Conservation (phyloP, 371 early-diverging fungal species). For the Lichtheimia ornata region DNA sequence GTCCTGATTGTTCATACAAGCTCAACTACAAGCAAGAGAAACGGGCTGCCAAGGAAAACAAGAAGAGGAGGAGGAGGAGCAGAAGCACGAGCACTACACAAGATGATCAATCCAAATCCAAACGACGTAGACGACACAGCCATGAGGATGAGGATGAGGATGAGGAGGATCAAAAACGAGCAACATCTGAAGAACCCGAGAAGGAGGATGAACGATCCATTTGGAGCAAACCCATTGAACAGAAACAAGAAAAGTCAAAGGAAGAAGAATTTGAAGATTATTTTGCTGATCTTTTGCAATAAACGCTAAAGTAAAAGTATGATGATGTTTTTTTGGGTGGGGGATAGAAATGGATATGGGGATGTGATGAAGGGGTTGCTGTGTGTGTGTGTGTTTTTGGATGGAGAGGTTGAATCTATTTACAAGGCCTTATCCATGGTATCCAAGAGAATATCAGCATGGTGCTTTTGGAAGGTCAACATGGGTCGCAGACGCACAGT, state of each 20-base stretch:
- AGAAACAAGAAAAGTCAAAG: constrained; percentile 39
- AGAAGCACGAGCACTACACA: not conserved
- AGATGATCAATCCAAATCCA: constrained; percentile 12
- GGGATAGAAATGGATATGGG: not conserved
- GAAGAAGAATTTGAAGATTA: constrained; percentile 52
- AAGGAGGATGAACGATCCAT: constrained; percentile 24
- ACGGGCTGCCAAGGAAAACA: constrained; percentile 24
- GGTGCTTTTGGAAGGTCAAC: constrained; percentile 70
- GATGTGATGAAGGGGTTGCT: not conserved
- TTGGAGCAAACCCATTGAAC: constrained; percentile 40
- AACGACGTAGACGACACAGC: constrained; percentile 1
- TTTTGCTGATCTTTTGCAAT: constrained; percentile 48
- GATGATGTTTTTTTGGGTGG: too few species aligned
- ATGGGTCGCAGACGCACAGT: constrained; percentile 73
- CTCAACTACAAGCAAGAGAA: constrained; percentile 41
- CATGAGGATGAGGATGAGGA: constrained; percentile 5
- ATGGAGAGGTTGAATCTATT: not conserved
- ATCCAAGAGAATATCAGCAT: constrained; percentile 70
- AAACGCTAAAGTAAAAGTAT: constrained; percentile 2
- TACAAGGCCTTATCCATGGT: constrained; percentile 48
- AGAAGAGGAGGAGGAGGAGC: constrained; percentile 9
- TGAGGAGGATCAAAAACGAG: not conserved
- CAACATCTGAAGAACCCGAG: not conserved
- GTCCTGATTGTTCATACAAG: constrained; percentile 64
- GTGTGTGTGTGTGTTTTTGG: too few species aligned